Conservation (phyloP, 2,329 filamentous ascomycete species). For the Ophiostoma ips region DNA sequence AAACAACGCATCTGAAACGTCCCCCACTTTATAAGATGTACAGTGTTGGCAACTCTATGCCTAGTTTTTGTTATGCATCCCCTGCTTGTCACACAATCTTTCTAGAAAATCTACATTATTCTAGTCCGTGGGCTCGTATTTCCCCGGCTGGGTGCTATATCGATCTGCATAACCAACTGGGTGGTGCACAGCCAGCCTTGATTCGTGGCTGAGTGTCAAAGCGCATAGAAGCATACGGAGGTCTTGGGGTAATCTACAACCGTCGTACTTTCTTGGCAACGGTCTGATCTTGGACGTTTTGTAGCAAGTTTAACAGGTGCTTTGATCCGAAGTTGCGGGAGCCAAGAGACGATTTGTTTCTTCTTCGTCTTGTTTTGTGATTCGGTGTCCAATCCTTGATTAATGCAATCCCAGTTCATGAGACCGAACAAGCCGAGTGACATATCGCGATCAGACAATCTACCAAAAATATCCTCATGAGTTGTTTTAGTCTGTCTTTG, state of each 20-base stretch:
- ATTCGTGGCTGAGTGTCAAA: neutral
- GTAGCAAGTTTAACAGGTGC: neutral
- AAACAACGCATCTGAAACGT: neutral
- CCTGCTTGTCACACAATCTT: neutral
- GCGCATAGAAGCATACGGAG: neutral
- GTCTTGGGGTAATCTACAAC: no score
- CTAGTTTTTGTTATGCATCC: neutral
- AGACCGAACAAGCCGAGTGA: neutral
- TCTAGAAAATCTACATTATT: neutral
- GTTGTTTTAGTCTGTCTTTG: no score
- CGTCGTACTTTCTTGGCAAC: neutral
- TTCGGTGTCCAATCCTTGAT: neutral
- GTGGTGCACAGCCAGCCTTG: neutral
- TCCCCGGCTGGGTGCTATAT: no score
- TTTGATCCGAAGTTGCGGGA: neutral
- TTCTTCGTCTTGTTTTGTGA: neutral
- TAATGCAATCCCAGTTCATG: neutral
- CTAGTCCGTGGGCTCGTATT: neutral
- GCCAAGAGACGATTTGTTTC: neutral
- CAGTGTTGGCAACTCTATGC: neutral
- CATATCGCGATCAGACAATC: neutral
- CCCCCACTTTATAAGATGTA: neutral
- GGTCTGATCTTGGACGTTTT: neutral
- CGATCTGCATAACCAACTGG: neutral
- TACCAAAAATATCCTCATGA: neutral